Base-by-base conservation (phyloP, 1,139 yeast species). In the Pichia sp. region DNA sequence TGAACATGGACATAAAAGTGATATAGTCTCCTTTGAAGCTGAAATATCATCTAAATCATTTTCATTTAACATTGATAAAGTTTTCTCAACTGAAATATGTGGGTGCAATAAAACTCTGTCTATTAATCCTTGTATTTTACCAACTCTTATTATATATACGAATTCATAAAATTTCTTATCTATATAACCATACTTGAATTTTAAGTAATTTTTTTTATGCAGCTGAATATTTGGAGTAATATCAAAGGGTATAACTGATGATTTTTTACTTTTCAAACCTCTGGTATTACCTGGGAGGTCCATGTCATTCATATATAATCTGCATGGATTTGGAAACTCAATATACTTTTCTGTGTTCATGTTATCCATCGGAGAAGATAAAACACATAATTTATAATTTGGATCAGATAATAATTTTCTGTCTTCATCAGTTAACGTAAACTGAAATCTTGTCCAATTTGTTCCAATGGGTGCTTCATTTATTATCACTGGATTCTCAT, bases 241-340 rank as follows among this genome's bases (percentile, higher is more conserved):
- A 61, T 85, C 80, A 1, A 84, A 84, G 0, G 92, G 90, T 49
- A 75, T 73, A 1, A 83, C 79, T 0, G 89, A 77, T 0, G 87
- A 87, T 0, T 72, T 70, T 50, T 72, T 76, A 43, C 78, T 77
- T 60, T 82, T 82, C 37, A 82, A 67, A 1, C 88, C 89, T 55
- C 74, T 72, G 25, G 76, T 74, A 54, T 72, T 76, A 51, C 73
- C 80, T 36, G 71, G 72, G 8, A 80, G 58, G 38, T 65, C 67
- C 1, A 54, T 51, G 2, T 70, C 73, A 56, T 83, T 82, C 27
- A 80, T 70, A 44, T 68, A 69, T 5, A 83, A 64, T 56, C 79
- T 85, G 41, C 78, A 67, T 2, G 83, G 85, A 15, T 64, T 64
- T 1, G 90, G 90, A 55, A 75, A 83, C 55, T 74, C 77, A 11